Percentiles rank a stretch among this genome's conserved stretches.
These are phyloP conservation scores for Seiridium unicorne DNA, from an alignment of 2,329 filamentous ascomycete species.

Conservation along the genomic window DNA sequence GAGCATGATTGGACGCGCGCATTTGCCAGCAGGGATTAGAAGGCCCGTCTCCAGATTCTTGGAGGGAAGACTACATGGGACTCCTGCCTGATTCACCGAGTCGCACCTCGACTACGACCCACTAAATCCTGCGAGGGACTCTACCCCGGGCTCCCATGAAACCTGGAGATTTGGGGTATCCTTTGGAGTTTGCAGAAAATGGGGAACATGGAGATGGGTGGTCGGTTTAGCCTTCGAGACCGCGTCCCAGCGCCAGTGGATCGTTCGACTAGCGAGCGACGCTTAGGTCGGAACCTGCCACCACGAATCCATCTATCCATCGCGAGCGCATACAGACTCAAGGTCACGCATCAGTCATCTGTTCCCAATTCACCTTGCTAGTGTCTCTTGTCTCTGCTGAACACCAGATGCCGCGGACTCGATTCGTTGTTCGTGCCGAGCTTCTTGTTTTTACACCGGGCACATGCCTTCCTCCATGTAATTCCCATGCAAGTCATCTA, in stretches of 20 bases:
- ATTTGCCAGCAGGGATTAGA: background rate
- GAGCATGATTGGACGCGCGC: background rate
- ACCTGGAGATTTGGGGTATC: slow-evolving; percentile 7
- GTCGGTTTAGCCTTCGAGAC: background rate
- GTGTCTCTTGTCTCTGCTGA: background rate
- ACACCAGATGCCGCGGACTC: background rate
- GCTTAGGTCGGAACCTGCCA: background rate
- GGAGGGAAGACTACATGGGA: background rate
- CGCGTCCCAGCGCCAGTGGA: no score
- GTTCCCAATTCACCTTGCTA: background rate
- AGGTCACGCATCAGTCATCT: background rate
- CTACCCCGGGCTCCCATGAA: slow-evolving; percentile 3
- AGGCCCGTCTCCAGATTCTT: slow-evolving; percentile 3
- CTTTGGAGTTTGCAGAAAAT: background rate
- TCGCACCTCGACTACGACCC: background rate
- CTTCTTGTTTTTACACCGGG: background rate
- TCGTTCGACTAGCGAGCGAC: no score
- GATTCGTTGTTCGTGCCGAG: background rate
- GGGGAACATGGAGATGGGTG: background rate
- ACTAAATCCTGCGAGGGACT: slow-evolving; percentile 4
- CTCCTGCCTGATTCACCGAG: slow-evolving; percentile 4
- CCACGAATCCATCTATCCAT: background rate
- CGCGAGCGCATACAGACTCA: background rate
- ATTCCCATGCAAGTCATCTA: slow-evolving; percentile 4
- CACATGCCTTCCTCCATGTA: no score